Percentiles rank a stretch among this genome's conserved stretches.
These are phyloP conservation scores for Apostasia ramifera DNA, from an alignment of 106 monocot species.

Conservation along the genomic window DNA sequence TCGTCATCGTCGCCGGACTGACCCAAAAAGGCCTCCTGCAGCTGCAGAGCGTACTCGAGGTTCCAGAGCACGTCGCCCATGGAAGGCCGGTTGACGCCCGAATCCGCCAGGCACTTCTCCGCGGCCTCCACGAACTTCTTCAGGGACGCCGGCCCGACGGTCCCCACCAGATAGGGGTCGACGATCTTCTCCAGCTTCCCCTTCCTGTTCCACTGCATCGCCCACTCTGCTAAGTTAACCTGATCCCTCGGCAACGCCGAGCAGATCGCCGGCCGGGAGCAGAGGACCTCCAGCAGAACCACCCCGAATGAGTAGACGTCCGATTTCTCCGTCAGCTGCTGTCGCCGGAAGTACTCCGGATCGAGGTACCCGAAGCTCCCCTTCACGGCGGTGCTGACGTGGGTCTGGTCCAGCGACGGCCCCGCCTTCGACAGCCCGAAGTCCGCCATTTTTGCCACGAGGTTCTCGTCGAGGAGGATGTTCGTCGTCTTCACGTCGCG, in stretches of 20 bases:
- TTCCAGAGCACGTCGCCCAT: constrained; percentile 85
- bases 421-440: constrained; percentile 44
- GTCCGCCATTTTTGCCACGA: constrained; percentile 30
- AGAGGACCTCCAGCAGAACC: constrained; percentile 62
- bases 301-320: constrained; percentile 73
- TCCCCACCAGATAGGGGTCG: constrained; percentile 33
- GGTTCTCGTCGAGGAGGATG: constrained; percentile 40
- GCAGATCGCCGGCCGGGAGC: constrained; percentile 47
- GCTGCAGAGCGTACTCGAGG: constrained; percentile 61
- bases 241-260: constrained; percentile 49
- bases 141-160: constrained; percentile 31
- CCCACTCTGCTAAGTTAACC: constrained; percentile 64
- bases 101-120: constrained; percentile 67
- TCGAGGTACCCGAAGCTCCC: constrained; percentile 59
- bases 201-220: constrained; percentile 45
- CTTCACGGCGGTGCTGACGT: constrained; percentile 72
- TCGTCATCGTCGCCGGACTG: constrained; percentile 20
- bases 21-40: constrained; percentile 44
- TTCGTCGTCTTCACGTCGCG: constrained; percentile 63
- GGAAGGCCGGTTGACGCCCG: constrained; percentile 46
- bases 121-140: constrained; percentile 68
- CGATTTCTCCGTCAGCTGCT: constrained; percentile 66
- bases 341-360: constrained; percentile 59
- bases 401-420: constrained; percentile 53
- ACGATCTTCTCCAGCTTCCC: constrained; percentile 47